Evolutionary conservation across 1,139 yeast species (phyloP), one percentile per base, ranked within the genome.

Genomic region (Hyphopichia fennica): DNA sequence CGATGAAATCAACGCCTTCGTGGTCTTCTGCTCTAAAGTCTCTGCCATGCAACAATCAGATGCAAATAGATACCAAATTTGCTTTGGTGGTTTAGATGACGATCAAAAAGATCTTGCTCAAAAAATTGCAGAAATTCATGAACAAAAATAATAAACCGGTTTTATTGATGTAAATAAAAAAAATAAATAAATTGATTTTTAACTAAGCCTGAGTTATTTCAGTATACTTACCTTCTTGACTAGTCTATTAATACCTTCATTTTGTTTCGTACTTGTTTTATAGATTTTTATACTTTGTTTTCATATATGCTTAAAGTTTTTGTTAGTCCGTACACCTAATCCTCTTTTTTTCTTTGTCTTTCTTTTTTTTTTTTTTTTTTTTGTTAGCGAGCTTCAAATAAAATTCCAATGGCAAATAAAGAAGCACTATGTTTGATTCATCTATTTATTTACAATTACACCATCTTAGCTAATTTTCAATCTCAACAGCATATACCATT

Each of bases 1-100:
- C 41, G 82, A 79, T 53, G 51, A 58, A 18, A 51, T 77, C 32
- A 77, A 79, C 50, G 80, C 72, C 4, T 69, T 71, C 52, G 70
- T 65, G 37, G 73, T 68, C 18, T 75, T 77, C 53, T 71, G 69
- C 30, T 58, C 57, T 9, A 57, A 56, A 20, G 47, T 67, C 18
- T 46, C 57, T 11, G 38, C 46, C 2, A 56, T 71, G 43, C 75
- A 70, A 47, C 72, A 65, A 42, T 58, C 54, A 31, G 69, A 70
- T 42, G 52, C 59, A 11, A 44, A 53, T 35, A 65, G 62, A 39
- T 69, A 72, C 53, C 65, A 67, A 39, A 62, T 57, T n/a, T 61
- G 71, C 28, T 71, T 67, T 47, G 70, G 71, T 11, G 66, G 65
- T 36, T 51, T 73, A 36, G 72, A 65, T 35, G 63, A 57, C 7